Evolutionary conservation across 306 rosid species (phyloP).

Genomic region (Canavalia gladiata): DNA sequence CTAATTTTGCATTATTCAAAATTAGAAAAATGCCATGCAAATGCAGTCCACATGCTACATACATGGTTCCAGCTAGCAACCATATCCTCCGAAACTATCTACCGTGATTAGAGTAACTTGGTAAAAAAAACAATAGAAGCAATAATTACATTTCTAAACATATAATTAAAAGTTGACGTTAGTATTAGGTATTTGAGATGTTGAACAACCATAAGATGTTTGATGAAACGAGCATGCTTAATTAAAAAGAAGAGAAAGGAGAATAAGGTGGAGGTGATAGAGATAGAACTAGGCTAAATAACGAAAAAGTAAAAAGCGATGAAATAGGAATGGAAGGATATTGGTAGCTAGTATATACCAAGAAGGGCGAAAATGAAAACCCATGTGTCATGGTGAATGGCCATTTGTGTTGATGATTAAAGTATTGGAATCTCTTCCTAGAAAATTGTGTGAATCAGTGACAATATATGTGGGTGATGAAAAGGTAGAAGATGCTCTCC

Average conservation of each 20-base stretch:
- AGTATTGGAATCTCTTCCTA: neutral
- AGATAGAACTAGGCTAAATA: neutral
- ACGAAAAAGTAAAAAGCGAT: neutral
- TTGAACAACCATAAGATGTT: neutral
- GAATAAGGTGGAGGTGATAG: neutral
- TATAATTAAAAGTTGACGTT: neutral
- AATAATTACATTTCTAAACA: neutral
- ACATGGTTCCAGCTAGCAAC: neutral
- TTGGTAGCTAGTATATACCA: slow-evolving; percentile 55
- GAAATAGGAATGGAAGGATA: neutral
- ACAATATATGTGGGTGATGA: neutral
- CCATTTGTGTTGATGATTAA: slow-evolving; percentile 50
- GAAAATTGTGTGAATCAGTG: no score
- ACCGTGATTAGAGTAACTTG: neutral
- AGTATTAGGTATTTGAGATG: neutral
- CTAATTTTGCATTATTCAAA: neutral
- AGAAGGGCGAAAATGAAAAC: slow-evolving; percentile 77
- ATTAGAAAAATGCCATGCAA: slow-evolving; percentile 31
- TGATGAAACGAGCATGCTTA: neutral
- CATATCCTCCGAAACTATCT: neutral
- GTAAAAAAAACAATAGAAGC: neutral
- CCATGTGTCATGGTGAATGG: slow-evolving; percentile 52
- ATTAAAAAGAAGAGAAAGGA: neutral
- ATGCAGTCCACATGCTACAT: slow-evolving; percentile 41
- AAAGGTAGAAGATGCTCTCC: neutral